Conservation (phyloP, 768 basidiomycete species). For the Leccinum incarnatum region DNA sequence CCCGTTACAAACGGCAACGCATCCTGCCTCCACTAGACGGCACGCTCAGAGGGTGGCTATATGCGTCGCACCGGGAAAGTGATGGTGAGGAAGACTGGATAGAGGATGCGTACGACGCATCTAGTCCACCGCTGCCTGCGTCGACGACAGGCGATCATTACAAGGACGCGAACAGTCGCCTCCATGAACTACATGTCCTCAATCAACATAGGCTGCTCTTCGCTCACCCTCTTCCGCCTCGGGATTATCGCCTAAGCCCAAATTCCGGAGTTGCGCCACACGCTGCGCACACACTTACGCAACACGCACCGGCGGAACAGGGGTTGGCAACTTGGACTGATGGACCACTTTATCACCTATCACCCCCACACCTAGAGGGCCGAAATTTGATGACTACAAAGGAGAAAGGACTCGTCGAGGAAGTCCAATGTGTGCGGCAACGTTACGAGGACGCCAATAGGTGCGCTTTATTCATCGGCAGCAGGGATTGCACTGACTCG, state of each 20-base stretch:
- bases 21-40: constrained; percentile 54
- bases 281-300: neutral
- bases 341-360: constrained; percentile 6
- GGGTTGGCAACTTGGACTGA: neutral
- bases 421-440: constrained; percentile 48
- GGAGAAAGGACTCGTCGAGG: constrained; percentile 30
- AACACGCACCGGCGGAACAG: constrained; percentile 2
- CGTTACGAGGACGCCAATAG: constrained; percentile 66
- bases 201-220: constrained; percentile 62
- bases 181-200: constrained; percentile 68
- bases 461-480: constrained; percentile 32
- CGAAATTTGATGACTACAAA: constrained; percentile 3
- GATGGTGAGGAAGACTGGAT: constrained; percentile 34
- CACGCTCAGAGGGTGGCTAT: constrained; percentile 45
- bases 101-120: constrained; percentile 36
- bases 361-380: neutral
- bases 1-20: constrained; percentile 54
- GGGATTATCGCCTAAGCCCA: constrained; percentile 8
- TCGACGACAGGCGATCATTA: constrained; percentile 40
- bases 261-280: neutral
- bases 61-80: constrained; percentile 18
- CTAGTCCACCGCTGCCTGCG: constrained; percentile 15
- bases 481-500: constrained; percentile 5
- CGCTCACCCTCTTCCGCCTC: constrained; percentile 12
- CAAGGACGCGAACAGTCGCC: constrained; percentile 57